Evolutionary conservation across 192 early-diverging fungal genomes (phyloP).

Genomic region (Podochytrium sp.): DNA sequence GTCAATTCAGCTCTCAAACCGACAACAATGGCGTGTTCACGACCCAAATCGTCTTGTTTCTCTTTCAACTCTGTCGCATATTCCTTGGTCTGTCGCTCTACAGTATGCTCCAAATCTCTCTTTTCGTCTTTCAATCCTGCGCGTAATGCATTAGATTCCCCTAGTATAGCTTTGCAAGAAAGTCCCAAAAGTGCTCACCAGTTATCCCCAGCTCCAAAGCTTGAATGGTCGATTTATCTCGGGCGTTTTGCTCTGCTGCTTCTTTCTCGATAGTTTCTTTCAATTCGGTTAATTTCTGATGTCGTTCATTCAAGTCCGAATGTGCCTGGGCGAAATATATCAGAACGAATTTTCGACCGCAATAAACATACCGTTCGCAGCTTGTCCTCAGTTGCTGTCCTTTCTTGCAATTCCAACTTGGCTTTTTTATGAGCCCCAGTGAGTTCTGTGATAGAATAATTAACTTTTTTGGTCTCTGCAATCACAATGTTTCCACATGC

Average conservation of each 20-base stretch:
- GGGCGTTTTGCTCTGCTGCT: background rate
- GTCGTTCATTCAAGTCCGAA: background rate
- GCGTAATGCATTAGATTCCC: background rate
- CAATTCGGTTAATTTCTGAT: background rate
- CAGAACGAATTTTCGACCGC: background rate
- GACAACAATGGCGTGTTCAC: conserved; percentile 1
- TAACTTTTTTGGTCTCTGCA: background rate
- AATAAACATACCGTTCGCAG: background rate
- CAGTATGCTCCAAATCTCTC: background rate
- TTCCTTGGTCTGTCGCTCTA: conserved; percentile 11
- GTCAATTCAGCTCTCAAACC: conserved; percentile 10
- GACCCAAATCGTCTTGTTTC: conserved; percentile 15
- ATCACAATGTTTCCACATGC: background rate
- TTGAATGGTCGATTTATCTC: background rate
- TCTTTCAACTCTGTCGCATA: background rate
- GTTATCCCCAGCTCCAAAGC: background rate
- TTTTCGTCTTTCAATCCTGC: conserved; percentile 10
- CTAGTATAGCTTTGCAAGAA: background rate
- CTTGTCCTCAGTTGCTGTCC: background rate
- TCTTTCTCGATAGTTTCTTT: background rate
- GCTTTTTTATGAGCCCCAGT: background rate
- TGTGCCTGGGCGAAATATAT: background rate
- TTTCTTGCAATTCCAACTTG: background rate
- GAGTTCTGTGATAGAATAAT: background rate
- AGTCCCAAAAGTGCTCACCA: background rate